Base-by-base conservation (phyloP, 257 asterid species). In the Osmanthus fragrans region DNA sequence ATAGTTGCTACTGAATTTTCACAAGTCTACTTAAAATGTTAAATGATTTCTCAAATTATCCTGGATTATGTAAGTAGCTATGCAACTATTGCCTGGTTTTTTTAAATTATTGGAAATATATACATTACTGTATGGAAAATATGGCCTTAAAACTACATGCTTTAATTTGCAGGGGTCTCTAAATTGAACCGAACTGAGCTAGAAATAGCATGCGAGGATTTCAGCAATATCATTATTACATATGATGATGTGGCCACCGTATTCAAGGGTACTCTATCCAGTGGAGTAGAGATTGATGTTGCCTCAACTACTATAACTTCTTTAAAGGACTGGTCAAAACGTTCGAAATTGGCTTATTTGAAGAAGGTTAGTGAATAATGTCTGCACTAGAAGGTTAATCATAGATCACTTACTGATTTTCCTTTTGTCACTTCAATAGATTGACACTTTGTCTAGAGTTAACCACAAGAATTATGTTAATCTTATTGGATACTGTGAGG, bases 121-220 rank as follows among this genome's bases (percentile, higher is more conserved):
- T 39, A 39, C 3, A 39, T 39, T 13, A 2, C 13, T 9, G 45
- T 39, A 39, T 39, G 45, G 45, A 39, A 39, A 39, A 39, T 39
- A 39, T 39, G 45, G 13, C 1, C 45, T 39, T 12, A 39, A 39
- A 39, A 39, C 13, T 8, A 39, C 45, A 39, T 39, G 45, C 45
- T 39, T 8, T 39, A 6, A 40, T 74, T 63, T 56, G 65, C 80
- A 96, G 99, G 99, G 70, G 97, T 93, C 65, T 97, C 98, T 7
- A 93, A 93, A 92, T 84, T 96, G 76, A 93, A 92, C 78, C 82
- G 97, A 84, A 60, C 73, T 3, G 99, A 96, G 84, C 88, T 96
- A n/a, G 98, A 92, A 82, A 88, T 90, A 45, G 96, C 99, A 3
- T 93, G 99, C 23, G 99, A 96, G 84, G 98, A 96, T 80, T 93